phyloP scores from a whole-genome alignment of 306 rosid species.

The Begonia peltatifolia region DNA sequence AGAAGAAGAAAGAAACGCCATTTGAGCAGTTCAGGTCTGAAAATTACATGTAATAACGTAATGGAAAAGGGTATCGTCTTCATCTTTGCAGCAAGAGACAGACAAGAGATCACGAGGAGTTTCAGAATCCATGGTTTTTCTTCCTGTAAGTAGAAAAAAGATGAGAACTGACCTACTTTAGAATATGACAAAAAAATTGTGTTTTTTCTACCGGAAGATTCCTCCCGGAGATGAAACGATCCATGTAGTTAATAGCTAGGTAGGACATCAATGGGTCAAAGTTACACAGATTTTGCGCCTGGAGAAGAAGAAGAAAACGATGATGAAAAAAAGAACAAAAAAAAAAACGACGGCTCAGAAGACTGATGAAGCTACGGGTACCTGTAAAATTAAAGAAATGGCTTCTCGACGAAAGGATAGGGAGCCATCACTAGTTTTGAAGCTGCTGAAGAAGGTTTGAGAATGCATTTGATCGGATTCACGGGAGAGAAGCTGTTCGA shows the following conservation, averaged over 20 bases:
- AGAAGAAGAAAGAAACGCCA: neutral
- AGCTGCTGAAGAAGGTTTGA: conserved; percentile 13
- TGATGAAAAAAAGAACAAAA: neutral
- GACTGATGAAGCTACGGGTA: conserved; percentile 6
- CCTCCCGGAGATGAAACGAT: conserved; percentile 42
- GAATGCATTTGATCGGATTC: conserved; percentile 50
- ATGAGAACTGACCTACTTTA: neutral
- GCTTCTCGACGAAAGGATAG: conserved; percentile 27
- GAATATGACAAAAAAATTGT: neutral
- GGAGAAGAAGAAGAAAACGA: conserved; percentile 1
- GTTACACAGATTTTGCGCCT: conserved; percentile 35
- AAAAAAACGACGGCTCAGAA: neutral
- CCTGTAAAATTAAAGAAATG: conserved; percentile 49
- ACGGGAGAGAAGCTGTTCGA: conserved; percentile 47
- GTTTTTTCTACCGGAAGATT: conserved; percentile 37
- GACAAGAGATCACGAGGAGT: conserved; percentile 34
- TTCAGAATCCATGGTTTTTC: conserved; percentile 43
- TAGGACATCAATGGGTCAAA: conserved; percentile 39
- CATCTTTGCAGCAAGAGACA: conserved; percentile 68
- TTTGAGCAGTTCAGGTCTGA: neutral
- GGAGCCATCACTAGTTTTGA: conserved; percentile 13
- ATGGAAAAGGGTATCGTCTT: conserved; percentile 28
- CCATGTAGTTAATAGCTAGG: conserved; percentile 60
- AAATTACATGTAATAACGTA: conserved; percentile 30
- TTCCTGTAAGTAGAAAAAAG: conserved; percentile 19